Conservation (phyloP, 2,329 filamentous ascomycete genomes). For the Seiridium unicorne region DNA sequence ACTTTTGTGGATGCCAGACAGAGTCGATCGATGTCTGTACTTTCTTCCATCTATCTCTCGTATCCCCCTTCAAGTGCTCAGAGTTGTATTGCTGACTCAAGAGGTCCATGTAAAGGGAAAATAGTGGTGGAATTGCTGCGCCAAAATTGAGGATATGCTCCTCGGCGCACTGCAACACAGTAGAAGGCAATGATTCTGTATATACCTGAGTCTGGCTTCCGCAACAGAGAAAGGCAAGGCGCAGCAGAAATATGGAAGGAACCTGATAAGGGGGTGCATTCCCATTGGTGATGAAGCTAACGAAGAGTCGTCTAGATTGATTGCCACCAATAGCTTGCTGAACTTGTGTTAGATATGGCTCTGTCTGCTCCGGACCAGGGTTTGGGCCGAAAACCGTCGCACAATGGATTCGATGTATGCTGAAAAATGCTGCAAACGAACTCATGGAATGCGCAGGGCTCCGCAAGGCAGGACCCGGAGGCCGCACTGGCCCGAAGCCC, state of each 20-base stretch:
- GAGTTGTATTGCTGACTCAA: slow-evolving; percentile 10
- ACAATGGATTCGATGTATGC: slow-evolving; percentile 16
- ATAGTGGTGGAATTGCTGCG: slow-evolving; percentile 15
- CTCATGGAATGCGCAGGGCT: slow-evolving; percentile 21
- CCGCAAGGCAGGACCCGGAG: slow-evolving; percentile 9
- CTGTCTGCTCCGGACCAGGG: neutral
- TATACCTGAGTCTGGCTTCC: slow-evolving; percentile 9
- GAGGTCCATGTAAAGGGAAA: slow-evolving; percentile 16
- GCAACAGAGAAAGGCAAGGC: slow-evolving; percentile 15
- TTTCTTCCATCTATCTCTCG: slow-evolving; percentile 14
- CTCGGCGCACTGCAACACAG: slow-evolving; percentile 15
- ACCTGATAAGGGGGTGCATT: slow-evolving; percentile 12
- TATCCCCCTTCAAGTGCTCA: slow-evolving; percentile 6
- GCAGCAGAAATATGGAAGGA: slow-evolving; percentile 17
- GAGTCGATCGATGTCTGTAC: slow-evolving; percentile 11
- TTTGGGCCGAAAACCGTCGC: slow-evolving; percentile 5
- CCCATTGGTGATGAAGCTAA: slow-evolving; percentile 14
- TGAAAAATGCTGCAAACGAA: slow-evolving; percentile 17
- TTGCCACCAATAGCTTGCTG: slow-evolving; percentile 13
- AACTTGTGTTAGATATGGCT: slow-evolving; percentile 13
- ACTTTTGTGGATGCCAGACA: slow-evolving; percentile 11
- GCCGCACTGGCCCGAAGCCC: slow-evolving; percentile 28
- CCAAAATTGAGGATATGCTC: slow-evolving; percentile 17
- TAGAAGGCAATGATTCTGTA: slow-evolving; percentile 4
- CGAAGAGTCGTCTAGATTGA: slow-evolving; percentile 6